Evolutionary conservation across 768 basidiomycete genomes (phyloP).

Genomic region (Leccinum ochraceum): DNA sequence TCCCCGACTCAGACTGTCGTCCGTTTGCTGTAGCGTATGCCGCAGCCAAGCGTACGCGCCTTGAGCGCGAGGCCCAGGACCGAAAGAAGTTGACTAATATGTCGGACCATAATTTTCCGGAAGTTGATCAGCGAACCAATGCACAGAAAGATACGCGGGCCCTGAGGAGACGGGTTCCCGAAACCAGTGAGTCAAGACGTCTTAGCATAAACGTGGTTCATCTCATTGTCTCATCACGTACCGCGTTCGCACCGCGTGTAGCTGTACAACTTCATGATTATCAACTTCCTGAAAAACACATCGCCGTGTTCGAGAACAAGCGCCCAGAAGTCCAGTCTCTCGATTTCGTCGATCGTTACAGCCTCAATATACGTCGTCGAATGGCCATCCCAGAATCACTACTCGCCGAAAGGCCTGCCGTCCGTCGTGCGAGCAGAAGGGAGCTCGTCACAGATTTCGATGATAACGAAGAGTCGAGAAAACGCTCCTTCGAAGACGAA

Average conservation of each 20-base stretch:
- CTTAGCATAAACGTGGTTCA: constrained; percentile 21
- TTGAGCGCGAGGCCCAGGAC: constrained; percentile 50
- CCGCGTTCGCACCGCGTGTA: constrained; percentile 25
- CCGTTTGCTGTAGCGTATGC: constrained; percentile 90
- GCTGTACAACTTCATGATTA: constrained; percentile 19
- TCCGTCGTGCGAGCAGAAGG: constrained; percentile 36
- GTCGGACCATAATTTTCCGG: constrained; percentile 26
- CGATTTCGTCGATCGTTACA: constrained; percentile 41
- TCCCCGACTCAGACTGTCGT: constrained; percentile 78
- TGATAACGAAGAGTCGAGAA: constrained; percentile 34
- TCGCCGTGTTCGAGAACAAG: constrained; percentile 17
- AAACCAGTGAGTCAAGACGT: constrained; percentile 42
- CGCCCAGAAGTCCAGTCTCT: constrained; percentile 20
- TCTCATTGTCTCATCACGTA: constrained; percentile 29
- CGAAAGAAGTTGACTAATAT: constrained; percentile 33
- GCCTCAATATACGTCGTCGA: constrained; percentile 30
- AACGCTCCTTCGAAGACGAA: constrained; percentile 48
- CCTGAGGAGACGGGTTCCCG: constrained; percentile 46
- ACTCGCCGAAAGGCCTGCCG: constrained; percentile 19
- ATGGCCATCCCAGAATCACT: constrained; percentile 7
- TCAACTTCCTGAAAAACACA: constrained; percentile 21
- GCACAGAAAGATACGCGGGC: constrained; percentile 38
- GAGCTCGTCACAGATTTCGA: constrained; percentile 26
- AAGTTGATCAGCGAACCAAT: constrained; percentile 32
- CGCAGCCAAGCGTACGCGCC: constrained; percentile 58